phyloP scores from a whole-genome alignment of 257 asterid genomes.

The Solanum neorickii region DNA sequence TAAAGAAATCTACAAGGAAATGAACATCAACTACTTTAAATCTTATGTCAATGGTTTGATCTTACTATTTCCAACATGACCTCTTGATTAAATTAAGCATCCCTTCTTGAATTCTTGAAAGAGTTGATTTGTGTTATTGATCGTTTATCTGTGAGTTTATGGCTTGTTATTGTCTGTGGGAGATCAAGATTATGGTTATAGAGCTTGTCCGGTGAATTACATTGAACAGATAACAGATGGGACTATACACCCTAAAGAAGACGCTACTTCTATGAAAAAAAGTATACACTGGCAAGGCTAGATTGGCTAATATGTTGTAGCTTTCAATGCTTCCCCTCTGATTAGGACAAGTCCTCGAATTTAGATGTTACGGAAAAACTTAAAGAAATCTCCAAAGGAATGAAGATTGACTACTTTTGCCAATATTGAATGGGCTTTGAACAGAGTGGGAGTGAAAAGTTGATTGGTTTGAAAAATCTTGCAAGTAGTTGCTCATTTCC shows the following conservation, averaged over 20 bases:
- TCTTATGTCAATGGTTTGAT: background rate
- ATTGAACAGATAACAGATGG: background rate
- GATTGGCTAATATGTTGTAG: background rate
- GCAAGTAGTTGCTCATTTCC: background rate
- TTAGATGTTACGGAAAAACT: background rate
- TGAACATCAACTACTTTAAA: background rate
- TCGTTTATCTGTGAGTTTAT: background rate
- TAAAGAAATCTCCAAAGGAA: background rate
- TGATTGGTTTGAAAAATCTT: background rate
- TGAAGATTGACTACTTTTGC: background rate
- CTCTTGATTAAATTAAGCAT: background rate
- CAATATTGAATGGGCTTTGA: background rate
- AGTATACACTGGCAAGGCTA: background rate
- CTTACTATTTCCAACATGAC: background rate
- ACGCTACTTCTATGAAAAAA: background rate
- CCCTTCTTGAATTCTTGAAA: background rate
- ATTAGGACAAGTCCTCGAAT: background rate
- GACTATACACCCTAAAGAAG: background rate
- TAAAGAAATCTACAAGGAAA: background rate
- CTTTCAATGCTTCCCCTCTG: background rate
- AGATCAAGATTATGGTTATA: background rate
- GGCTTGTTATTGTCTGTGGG: background rate
- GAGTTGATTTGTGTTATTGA: background rate
- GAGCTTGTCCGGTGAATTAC: background rate
- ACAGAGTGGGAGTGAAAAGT: background rate